phyloP scores from a whole-genome alignment of 208 protist genomes.

The Trypanosoma congolense region DNA sequence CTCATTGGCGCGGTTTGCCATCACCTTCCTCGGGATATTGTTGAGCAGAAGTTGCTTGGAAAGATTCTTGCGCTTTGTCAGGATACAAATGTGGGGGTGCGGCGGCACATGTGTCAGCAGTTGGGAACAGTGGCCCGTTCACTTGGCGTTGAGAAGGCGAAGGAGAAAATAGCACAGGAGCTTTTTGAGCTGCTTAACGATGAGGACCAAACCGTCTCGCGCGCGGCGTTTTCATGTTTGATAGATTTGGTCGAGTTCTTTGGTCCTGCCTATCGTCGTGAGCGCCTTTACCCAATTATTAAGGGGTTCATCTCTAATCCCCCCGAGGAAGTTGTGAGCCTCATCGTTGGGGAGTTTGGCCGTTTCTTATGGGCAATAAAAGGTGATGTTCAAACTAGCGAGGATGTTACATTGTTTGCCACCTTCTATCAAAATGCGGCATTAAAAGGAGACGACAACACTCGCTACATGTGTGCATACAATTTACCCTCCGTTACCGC shows the following conservation, averaged over 20 bases:
- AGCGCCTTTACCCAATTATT: constrained; percentile 87
- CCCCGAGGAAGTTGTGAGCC: constrained; percentile 73
- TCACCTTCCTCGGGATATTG: constrained; percentile 41
- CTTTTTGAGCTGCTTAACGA: constrained; percentile 89
- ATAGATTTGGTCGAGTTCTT: constrained; percentile 90
- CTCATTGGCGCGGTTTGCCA: constrained; percentile 70
- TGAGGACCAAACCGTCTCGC: constrained; percentile 81
- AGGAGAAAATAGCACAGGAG: constrained; percentile 66
- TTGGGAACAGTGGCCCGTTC: constrained; percentile 71
- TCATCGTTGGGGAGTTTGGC: constrained; percentile 84
- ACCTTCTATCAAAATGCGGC: constrained; percentile 70
- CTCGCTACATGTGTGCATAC: constrained; percentile 77
- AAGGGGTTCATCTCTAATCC: constrained; percentile 80
- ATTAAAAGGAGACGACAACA: constrained; percentile 52
- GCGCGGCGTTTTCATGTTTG: constrained; percentile 83
- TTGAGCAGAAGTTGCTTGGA: constrained; percentile 62
- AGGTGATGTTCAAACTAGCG: constrained; percentile 67
- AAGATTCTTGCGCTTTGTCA: constrained; percentile 84
- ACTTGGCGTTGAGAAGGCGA: constrained; percentile 73
- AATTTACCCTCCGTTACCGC: constrained; percentile 86
- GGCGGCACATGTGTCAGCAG: constrained; percentile 81
- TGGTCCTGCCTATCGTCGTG: constrained; percentile 69
- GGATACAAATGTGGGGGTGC: constrained; percentile 86
- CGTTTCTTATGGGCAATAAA: constrained; percentile 84
- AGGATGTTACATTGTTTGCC: constrained; percentile 79